Base-by-base conservation (phyloP, 2,329 filamentous ascomycete genomes). In the Endoconidiophora polonica region DNA sequence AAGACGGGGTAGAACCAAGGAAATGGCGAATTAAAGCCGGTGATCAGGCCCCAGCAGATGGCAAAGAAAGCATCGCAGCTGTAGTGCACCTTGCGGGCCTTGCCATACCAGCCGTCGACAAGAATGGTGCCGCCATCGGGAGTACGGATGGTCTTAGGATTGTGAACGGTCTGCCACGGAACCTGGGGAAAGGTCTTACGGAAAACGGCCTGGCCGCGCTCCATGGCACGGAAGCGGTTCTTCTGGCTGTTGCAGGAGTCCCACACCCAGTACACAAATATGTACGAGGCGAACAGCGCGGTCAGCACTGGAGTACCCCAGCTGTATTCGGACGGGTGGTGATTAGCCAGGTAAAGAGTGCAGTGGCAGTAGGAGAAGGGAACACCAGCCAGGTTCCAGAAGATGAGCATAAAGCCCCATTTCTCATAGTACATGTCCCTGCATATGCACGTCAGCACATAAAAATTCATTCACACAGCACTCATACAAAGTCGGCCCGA, bases 321-420 rank as follows among this genome's bases (percentile, higher is more conserved):
- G 48, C 71, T 72, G 66, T 94, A 94, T 52, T 77, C 77, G 36
- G 77, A 72, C 0, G 88, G 83, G 59, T 83, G 68, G 63, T 93
- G 86, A 65, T 83, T 88, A 57, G 86, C 86, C 46, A 94, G 74
- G 67, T 84, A 94, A 59, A 94, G 78, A 45, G 84, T 90, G 74
- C 84, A 91, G 71, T 94, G 87, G 69, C 86, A 94, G 73, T 94
- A 94, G 49, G 80, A 87, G 48, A 94, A 73, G 12, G 87, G 87
- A 23, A 94, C 87, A 57, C 87, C 87, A 44, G 87, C 86, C 62
- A 94, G 71, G 66, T 94, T 94, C 87, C 87, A 94, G 76, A 94
- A 94, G 65, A 93, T 93, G 57, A 94, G 76, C 87, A 94, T 94
- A 71, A 94, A 94, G 48, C 87, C 87, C 77, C 85, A 88, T 68